phyloP scores from a whole-genome alignment of 495 filamentous ascomycete species.

The Trichoderma erinaceum region DNA sequence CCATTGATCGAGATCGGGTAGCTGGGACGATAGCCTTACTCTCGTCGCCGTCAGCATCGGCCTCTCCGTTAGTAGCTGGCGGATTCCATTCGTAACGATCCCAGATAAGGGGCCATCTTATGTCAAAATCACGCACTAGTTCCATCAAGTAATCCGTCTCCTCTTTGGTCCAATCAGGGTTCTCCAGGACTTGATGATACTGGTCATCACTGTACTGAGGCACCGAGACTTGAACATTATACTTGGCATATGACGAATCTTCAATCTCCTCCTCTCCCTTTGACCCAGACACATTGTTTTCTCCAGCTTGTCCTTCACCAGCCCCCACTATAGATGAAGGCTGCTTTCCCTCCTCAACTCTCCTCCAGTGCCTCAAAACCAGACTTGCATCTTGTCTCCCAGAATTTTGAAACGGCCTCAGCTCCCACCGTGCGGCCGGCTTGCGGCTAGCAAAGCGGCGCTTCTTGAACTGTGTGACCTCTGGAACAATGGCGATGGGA shows the following conservation, averaged over 20 bases:
- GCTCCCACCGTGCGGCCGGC: constrained; percentile 56
- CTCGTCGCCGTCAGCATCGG: constrained; percentile 23
- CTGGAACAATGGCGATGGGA: constrained; percentile 42
- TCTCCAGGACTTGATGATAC: constrained; percentile 69
- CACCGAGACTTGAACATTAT: constrained; percentile 67
- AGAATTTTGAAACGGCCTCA: constrained; percentile 49
- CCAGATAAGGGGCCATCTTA: constrained; percentile 86
- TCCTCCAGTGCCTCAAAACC: constrained; percentile 62
- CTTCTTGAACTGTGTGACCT: constrained; percentile 42
- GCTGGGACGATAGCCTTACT: constrained; percentile 43
- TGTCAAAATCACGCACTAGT: constrained; percentile 65
- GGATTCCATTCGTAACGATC: constrained; percentile 83
- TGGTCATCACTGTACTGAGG: constrained; percentile 80
- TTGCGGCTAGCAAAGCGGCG: constrained; percentile 48
- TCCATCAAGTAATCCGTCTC: constrained; percentile 88
- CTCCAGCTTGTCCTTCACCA: constrained; percentile 13
- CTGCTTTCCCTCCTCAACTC: constrained; percentile 33
- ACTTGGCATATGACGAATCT: constrained; percentile 64
- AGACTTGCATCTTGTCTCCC: constrained; percentile 46
- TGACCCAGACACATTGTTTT: not conserved
- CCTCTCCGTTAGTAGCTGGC: constrained; percentile 29
- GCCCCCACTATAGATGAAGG: not conserved
- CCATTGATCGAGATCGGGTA: constrained; percentile 57
- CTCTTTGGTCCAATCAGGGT: constrained; percentile 74
- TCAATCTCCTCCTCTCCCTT: constrained; percentile 31